Percentiles rank a stretch among this genome's conserved stretches.
phyloP scores from a whole-genome alignment of 139 green algal genomes.

The Coccomyxa sp. region DNA sequence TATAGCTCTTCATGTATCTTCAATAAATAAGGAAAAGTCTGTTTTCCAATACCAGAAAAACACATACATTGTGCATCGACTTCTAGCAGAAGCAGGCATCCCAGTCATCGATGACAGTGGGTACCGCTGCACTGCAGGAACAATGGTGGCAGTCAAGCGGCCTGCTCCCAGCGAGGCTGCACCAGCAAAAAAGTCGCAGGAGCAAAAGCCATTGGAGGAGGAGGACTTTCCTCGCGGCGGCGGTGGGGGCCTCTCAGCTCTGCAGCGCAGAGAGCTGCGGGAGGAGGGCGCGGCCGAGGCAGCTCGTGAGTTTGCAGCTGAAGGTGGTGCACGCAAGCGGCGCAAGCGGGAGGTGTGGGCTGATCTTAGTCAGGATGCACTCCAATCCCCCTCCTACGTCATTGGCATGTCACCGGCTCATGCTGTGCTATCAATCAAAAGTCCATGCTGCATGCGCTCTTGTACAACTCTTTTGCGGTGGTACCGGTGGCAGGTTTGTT shows the following conservation, averaged over 20 bases:
- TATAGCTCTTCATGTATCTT: too few relatives aligned
- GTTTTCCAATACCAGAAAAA: too few relatives aligned
- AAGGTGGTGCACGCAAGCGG: constrained; percentile 10
- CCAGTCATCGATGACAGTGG: too few relatives aligned
- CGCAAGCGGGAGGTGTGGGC: constrained; percentile 9
- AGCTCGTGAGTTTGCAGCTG: constrained; percentile 43
- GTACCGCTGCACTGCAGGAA: too few relatives aligned
- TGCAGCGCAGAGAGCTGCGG: constrained; percentile 50
- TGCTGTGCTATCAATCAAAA: background rate
- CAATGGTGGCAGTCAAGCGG: too few relatives aligned
- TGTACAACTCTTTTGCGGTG: background rate
- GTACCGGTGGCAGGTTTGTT: background rate
- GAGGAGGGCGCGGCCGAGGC: constrained; percentile 55
- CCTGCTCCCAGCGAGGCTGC: too few relatives aligned
- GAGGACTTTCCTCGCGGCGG: constrained; percentile 68
- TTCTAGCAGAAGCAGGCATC: too few relatives aligned
- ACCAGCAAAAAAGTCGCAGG: too few relatives aligned
- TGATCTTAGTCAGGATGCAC: background rate
- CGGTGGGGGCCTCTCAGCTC: constrained; percentile 42
- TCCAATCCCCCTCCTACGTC: too few relatives aligned
- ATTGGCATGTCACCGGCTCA: background rate
- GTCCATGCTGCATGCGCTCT: background rate
- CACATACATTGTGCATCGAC: too few relatives aligned
- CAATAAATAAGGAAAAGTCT: too few relatives aligned
- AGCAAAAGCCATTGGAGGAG: constrained; percentile 27